Evolutionary conservation across 768 basidiomycete species (phyloP), one percentile per base, ranked within the genome.

Genomic region (Calocera viscosa): DNA sequence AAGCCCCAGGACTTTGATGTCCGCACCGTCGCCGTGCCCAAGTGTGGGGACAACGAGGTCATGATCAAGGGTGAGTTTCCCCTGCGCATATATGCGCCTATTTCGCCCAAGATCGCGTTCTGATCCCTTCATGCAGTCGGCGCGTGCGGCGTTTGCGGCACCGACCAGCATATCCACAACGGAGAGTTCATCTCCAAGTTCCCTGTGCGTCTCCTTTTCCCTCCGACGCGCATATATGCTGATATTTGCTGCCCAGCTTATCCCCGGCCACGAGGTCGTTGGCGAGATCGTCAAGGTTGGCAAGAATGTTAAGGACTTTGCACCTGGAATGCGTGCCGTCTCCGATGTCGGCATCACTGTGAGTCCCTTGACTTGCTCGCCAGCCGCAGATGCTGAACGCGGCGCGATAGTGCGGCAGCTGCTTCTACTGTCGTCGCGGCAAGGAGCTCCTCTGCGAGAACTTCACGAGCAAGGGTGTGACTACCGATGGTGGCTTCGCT

Each of bases 401-500:
- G 32, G 72, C 24, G 28, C 17, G 43, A 28, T 70, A 91, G 89
- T 94, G 92, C 77, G 88, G 85, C 8, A 81, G 80, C 68, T 94
- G 92, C 76, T 91, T 92, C 78, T 92, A 85, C 78, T 94, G 93
- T 76, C 84, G 90, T 64, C 83, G 90, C 49, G 91, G 91, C n/a
- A 79, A 90, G 72, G 82, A 84, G 22, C 80, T 94, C 11, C 78
- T 91, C 66, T 95, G 93, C 77, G 91, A 94, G 75, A 81, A 90
- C 78, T 93, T 92, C 76, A 80, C 85, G 66, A 83, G 88, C 5
- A 83, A 86, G 14, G 93, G 92, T 63, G 88, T 93, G 49, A 89
- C 86, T 22, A 77, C 83, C 71, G 86, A 89, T 69, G 92, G 92
- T 67, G 92, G 90, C 30, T 95, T 95, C 74, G 90, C 91, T 8